A percentile compares a stretch with the other conserved stretches of the same genome.
phyloP scores from a whole-genome alignment of 2,329 filamentous ascomycete species.

The Fusarium dimerum region DNA sequence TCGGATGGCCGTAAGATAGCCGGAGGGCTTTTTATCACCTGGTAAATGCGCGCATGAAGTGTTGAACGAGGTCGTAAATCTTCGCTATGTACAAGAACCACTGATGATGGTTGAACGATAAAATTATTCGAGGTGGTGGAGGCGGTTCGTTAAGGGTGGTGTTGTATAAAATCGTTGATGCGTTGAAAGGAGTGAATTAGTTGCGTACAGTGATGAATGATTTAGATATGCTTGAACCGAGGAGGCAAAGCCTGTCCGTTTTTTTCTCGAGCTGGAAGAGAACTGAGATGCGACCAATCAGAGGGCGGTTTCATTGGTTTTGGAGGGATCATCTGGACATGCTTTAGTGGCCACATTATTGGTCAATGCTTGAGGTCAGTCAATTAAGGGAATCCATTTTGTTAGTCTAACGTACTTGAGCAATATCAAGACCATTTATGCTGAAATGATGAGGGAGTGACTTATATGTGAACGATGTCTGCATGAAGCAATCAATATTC shows the following conservation, averaged over 20 bases:
- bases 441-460: no score
- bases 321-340: constrained; percentile 6
- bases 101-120: no score
- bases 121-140: not conserved
- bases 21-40: constrained; percentile 9
- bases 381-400: no score
- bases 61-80: not conserved
- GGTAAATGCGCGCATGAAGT: constrained; percentile 8
- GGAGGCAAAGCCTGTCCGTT: constrained; percentile 18
- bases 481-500: no score
- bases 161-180: constrained; percentile 13
- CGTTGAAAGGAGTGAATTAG: constrained; percentile 7
- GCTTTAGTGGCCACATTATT: constrained; percentile 13
- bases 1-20: constrained; percentile 13
- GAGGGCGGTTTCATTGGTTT: constrained; percentile 4
- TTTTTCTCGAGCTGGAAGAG: constrained; percentile 19
- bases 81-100: no score
- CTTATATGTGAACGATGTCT: no score
- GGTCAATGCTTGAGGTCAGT: constrained; percentile 17
- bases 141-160: constrained; percentile 4
- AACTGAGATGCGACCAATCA: constrained; percentile 20
- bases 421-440: no score
- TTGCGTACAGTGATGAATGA: no score
- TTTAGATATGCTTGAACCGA: not conserved
- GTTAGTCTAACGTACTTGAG: no score